Conservation (phyloP, 148 eudicot genomes). For the Drosera capensis region DNA sequence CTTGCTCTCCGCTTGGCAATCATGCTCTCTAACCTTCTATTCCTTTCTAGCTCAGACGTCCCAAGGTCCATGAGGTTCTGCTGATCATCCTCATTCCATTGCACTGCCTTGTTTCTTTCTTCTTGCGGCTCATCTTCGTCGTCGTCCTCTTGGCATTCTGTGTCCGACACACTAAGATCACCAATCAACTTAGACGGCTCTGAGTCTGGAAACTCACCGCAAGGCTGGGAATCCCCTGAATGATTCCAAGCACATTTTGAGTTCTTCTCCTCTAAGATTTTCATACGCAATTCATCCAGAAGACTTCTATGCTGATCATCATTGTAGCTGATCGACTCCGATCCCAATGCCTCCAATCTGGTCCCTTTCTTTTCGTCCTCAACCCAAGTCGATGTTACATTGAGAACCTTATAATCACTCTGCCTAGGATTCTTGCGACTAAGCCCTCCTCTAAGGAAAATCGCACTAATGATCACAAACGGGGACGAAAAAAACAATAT, state of each 20-base stretch:
- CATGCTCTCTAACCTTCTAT: slow-evolving; percentile 51
- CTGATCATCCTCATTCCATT: slow-evolving; percentile 46
- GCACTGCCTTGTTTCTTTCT: slow-evolving; percentile 24
- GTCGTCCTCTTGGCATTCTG: slow-evolving; percentile 22
- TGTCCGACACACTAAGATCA: slow-evolving; percentile 6
- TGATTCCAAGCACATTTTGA: slow-evolving; percentile 1
- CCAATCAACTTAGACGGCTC: background rate
- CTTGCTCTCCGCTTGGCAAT: slow-evolving; percentile 51
- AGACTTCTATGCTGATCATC: slow-evolving; percentile 19
- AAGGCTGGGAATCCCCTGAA: background rate
- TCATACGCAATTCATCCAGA: slow-evolving; percentile 23
- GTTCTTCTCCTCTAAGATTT: slow-evolving; percentile 17
- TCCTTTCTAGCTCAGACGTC: slow-evolving; percentile 48
- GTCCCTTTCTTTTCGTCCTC: slow-evolving; percentile 5
- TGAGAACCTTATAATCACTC: no score
- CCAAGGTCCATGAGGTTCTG: slow-evolving; percentile 47
- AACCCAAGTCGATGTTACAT: no score
- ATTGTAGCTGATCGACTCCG: slow-evolving; percentile 1
- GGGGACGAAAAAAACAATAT: slow-evolving; percentile 39
- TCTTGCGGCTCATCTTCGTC: slow-evolving; percentile 18
- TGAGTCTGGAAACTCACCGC: background rate
- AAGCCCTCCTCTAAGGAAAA: slow-evolving; percentile 16
- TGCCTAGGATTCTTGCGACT: no score
- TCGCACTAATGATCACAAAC: slow-evolving; percentile 16
- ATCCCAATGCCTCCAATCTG: slow-evolving; percentile 6